Conservation (phyloP, 2,329 filamentous ascomycete genomes). For the Colletotrichum aenigma region DNA sequence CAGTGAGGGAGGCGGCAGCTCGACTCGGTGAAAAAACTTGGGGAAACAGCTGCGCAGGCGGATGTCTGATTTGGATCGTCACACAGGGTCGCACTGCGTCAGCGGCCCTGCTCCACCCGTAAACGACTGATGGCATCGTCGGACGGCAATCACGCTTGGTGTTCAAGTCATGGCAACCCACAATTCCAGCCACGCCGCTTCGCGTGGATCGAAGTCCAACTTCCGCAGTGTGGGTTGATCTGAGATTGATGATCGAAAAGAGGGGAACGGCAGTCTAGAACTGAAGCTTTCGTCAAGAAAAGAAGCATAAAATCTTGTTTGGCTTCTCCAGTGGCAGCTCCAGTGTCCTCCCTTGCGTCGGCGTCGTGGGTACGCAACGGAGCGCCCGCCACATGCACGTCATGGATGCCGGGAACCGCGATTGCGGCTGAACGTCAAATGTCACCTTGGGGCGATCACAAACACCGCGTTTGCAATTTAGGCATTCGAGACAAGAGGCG, state of each 20-base stretch:
- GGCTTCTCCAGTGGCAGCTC: not conserved
- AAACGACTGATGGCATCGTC: not conserved
- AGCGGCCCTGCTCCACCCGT: not conserved
- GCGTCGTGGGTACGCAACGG: not conserved
- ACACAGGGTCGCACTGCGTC: not conserved
- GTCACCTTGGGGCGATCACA: not conserved
- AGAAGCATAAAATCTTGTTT: not conserved
- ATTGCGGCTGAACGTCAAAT: not conserved
- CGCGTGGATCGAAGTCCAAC: not conserved
- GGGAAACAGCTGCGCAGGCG: not conserved
- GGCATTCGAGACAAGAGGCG: not conserved
- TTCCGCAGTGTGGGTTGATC: not conserved
- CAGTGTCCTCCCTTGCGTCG: not conserved
- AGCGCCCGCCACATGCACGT: not conserved
- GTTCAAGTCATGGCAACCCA: not conserved
- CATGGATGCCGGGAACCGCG: not conserved
- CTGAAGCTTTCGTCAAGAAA: not conserved
- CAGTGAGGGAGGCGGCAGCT: not conserved
- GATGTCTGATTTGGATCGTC: slow-evolving; percentile 11
- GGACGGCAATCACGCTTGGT: not conserved
- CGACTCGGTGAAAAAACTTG: not conserved
- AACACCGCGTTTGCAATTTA: not conserved
- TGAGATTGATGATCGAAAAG: not conserved
- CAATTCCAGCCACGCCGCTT: not conserved
- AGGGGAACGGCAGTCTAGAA: not conserved